Conservation (phyloP, 176 grass and related monocot species). For the Dactylis glomerata region DNA sequence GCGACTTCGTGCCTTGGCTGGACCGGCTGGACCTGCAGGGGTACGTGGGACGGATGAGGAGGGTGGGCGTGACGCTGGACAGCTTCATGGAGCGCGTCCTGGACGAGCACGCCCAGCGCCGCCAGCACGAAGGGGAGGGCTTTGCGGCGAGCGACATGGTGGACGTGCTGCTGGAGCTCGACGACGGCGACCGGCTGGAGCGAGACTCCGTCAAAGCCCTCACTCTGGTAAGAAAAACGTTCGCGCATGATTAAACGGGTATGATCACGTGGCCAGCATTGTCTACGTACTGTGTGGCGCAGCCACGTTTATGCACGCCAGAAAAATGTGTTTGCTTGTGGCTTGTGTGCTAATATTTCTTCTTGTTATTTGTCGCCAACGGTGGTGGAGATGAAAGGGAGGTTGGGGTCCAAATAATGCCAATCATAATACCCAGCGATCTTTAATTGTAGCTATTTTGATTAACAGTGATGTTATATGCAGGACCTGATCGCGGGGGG, state of each 20-base stretch:
- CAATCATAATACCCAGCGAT: not conserved
- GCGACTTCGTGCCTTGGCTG: constrained; percentile 46
- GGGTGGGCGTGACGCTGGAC: constrained; percentile 16
- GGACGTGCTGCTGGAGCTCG: constrained; percentile 48
- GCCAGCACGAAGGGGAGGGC: constrained; percentile 5
- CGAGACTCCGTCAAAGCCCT: constrained; percentile 36
- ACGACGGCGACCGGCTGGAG: constrained; percentile 32
- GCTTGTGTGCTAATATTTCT: too few relatives aligned
- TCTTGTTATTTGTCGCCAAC: too few relatives aligned
- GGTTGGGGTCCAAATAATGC: not conserved
- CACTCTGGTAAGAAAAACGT: not conserved
- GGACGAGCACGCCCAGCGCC: constrained; percentile 31
- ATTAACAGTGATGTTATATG: not conserved
- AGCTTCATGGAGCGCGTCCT: constrained; percentile 45
- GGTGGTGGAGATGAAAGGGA: not conserved
- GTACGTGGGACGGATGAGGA: constrained; percentile 52
- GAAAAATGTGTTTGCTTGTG: too few relatives aligned
- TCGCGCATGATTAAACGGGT: too few relatives aligned
- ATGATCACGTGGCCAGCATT: too few relatives aligned
- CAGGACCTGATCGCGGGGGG: constrained; percentile 39
- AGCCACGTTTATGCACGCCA: too few relatives aligned
- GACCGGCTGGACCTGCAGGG: constrained; percentile 44
- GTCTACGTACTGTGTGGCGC: too few relatives aligned
- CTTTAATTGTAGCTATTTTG: not conserved
- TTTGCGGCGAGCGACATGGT: constrained; percentile 34